Evolutionary conservation across 2,329 filamentous ascomycete genomes (phyloP).

Genomic region (Spiromastix sp.): DNA sequence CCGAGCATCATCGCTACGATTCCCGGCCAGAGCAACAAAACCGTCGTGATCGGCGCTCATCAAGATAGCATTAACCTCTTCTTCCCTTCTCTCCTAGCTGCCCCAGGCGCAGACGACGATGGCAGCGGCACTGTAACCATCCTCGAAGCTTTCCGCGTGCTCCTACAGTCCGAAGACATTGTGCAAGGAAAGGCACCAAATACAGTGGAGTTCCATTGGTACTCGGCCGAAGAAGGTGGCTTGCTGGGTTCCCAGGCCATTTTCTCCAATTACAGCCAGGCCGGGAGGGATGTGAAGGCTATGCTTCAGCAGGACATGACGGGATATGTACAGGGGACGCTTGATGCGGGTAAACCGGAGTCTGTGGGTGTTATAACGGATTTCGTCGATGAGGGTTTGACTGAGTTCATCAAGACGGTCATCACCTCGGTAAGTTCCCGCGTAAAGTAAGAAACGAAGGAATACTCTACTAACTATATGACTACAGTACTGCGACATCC

Average conservation of each 20-base stretch:
- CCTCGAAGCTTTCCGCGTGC: conserved; percentile 74
- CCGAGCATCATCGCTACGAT: conserved; percentile 86
- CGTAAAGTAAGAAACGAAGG: neutral
- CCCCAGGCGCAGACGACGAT: conserved; percentile 92
- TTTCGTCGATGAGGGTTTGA: conserved; percentile 73
- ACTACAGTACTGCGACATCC: conserved; percentile 72
- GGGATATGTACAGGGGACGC: conserved; percentile 71
- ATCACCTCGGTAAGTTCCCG: conserved; percentile 50
- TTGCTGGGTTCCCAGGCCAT: conserved; percentile 82
- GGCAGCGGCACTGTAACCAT: conserved; percentile 91
- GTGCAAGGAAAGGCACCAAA: conserved; percentile 63
- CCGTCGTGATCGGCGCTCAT: conserved; percentile 80
- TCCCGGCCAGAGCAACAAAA: conserved; percentile 73
- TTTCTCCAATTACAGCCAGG: conserved; percentile 68
- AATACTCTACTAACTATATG: conserved; percentile 8
- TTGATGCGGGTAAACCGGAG: conserved; percentile 73
- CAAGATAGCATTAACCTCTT: conserved; percentile 95
- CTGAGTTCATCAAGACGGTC: conserved; percentile 80
- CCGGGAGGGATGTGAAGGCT: conserved; percentile 68
- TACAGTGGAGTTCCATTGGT: conserved; percentile 95
- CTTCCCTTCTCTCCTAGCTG: conserved; percentile 69
- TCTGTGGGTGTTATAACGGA: conserved; percentile 88
- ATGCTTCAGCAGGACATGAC: conserved; percentile 99
- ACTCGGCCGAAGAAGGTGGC: conserved; percentile 81
- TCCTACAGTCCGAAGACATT: conserved; percentile 64